Percentiles rank a stretch among this genome's conserved stretches.
phyloP scores from a whole-genome alignment of 1,139 yeast genomes.

The Hansenula sp. region DNA sequence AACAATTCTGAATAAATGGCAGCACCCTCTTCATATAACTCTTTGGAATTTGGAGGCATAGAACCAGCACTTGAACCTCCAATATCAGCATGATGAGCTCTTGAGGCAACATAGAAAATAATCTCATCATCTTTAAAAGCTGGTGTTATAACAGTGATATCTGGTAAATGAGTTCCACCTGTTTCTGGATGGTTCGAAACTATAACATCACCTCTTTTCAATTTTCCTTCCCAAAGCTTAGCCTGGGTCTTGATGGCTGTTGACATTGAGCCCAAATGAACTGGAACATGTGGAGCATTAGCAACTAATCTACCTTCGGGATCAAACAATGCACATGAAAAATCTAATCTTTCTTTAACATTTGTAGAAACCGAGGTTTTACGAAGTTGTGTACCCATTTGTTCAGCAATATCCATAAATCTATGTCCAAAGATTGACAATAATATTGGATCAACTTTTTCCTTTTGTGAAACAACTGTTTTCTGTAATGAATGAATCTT shows the following conservation, averaged over 20 bases:
- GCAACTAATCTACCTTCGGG: slow-evolving; percentile 75
- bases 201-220: slow-evolving; percentile 68
- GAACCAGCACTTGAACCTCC: slow-evolving; percentile 48
- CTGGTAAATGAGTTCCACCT: slow-evolving; percentile 84
- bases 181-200: slow-evolving; percentile 77
- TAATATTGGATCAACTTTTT: slow-evolving; percentile 59
- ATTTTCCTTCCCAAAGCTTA: slow-evolving; percentile 55
- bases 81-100: slow-evolving; percentile 52
- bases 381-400: slow-evolving; percentile 79
- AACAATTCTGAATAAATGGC: slow-evolving; percentile 40
- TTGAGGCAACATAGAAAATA: slow-evolving; percentile 42
- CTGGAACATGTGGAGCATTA: slow-evolving; percentile 87
- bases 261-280: slow-evolving; percentile 85
- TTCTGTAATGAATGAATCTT: slow-evolving; percentile 26
- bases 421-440: slow-evolving; percentile 79
- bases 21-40: slow-evolving; percentile 45
- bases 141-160: slow-evolving; percentile 67
- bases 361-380: slow-evolving; percentile 84
- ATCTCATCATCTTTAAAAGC: slow-evolving; percentile 37
- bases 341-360: slow-evolving; percentile 78
- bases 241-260: slow-evolving; percentile 73
- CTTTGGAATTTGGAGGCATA: slow-evolving; percentile 44
- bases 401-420: slow-evolving; percentile 87
- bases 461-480: slow-evolving; percentile 27
- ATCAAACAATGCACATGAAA: slow-evolving; percentile 81